Percentiles rank a stretch among this genome's conserved stretches.
Conservation (phyloP, 208 protist species). For the Porcisia hertigi region DNA sequence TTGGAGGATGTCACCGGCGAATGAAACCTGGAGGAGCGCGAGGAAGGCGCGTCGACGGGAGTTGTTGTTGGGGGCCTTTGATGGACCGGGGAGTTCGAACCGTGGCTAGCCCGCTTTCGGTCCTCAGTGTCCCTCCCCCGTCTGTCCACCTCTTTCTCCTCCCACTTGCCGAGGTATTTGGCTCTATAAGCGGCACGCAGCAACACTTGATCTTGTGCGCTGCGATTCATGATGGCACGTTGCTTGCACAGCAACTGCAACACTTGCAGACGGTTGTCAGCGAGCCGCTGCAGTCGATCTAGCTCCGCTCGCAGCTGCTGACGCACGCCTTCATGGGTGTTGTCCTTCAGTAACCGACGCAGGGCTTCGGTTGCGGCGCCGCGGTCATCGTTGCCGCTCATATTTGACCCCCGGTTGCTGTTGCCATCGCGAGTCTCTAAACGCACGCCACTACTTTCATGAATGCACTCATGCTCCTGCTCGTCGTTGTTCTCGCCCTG, state of each 20-base stretch:
- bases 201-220: conserved; percentile 42
- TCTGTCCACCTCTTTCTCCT: not conserved
- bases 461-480: not conserved
- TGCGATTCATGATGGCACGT: conserved; percentile 40
- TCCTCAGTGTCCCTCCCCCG: not conserved
- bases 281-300: conserved; percentile 44
- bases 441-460: not conserved
- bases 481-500: conserved; percentile 1
- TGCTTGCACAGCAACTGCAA: conserved; percentile 66
- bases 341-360: conserved; percentile 24
- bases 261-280: conserved; percentile 46
- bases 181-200: conserved; percentile 41
- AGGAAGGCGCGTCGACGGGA: not conserved
- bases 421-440: not conserved
- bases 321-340: conserved; percentile 50
- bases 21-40: conserved; percentile 16
- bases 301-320: conserved; percentile 48
- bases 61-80: not conserved
- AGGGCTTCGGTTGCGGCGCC: conserved; percentile 3
- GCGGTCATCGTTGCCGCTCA: not conserved
- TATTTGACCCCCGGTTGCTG: not conserved
- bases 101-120: not conserved
- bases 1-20: conserved; percentile 28
- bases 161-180: conserved; percentile 25
- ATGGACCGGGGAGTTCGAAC: not conserved